Evolutionary conservation across 495 filamentous ascomycete genomes (phyloP).

Genomic region (Neohortaea acidophila): DNA sequence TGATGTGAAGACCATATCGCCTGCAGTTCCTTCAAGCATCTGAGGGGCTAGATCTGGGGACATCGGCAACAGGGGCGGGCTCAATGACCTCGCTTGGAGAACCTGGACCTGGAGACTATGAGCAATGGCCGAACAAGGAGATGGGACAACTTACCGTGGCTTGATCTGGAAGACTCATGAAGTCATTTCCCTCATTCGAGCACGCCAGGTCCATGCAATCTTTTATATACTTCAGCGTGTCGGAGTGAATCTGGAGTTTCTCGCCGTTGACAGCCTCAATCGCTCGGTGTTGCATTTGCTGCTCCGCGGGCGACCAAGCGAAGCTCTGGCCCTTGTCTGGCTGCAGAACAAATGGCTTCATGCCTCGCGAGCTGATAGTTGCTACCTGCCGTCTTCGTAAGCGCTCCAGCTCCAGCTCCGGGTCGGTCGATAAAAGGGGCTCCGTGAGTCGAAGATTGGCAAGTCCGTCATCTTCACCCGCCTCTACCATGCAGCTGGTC

Average conservation of each 20-base stretch:
- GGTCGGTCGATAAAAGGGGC: constrained; percentile 21
- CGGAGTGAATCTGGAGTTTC: neutral
- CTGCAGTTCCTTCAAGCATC: neutral
- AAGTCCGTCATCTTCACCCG: neutral
- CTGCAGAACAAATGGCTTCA: constrained; percentile 1
- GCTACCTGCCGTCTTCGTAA: constrained; percentile 11
- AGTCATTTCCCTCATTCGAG: constrained; percentile 25
- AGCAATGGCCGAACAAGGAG: neutral
- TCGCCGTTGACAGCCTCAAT: neutral
- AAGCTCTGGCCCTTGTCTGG: constrained; percentile 31
- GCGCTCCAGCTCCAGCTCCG: constrained; percentile 21
- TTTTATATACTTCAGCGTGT: neutral
- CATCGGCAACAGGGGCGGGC: constrained; percentile 44
- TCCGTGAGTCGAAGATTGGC: constrained; percentile 18
- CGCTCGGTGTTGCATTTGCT: neutral
- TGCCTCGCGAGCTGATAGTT: constrained; percentile 19
- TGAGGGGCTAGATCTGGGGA: constrained; percentile 17
- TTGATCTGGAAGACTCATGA: constrained; percentile 25
- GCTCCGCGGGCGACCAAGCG: constrained; percentile 26
- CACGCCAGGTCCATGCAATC: neutral
- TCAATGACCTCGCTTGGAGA: constrained; percentile 27
- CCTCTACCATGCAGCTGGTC: neutral
- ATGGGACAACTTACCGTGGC: constrained; percentile 17
- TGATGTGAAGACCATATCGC: constrained; percentile 9
- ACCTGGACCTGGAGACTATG: constrained; percentile 12